Percentiles rank a stretch among this genome's conserved stretches.
Conservation (phyloP, 805 yeast genomes). For the Cyberlindnera meyerae region DNA sequence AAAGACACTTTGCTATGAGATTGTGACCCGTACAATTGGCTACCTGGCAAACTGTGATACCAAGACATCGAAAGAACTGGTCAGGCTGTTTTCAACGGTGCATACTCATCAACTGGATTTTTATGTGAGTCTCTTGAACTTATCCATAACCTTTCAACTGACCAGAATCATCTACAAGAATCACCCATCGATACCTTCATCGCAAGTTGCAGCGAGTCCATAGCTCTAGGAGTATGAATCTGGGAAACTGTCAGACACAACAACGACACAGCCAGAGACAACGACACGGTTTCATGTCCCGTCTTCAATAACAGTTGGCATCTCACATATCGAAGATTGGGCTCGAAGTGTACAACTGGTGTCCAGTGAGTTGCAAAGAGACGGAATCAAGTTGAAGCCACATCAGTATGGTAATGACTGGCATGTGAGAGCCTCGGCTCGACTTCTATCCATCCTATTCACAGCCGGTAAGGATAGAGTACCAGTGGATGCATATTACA, state of each 20-base stretch:
- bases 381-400: constrained; percentile 35
- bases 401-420: constrained; percentile 74
- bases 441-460: constrained; percentile 50
- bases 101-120: constrained; percentile 30
- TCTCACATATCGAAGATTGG: too few relatives aligned
- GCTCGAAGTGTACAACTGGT: too few relatives aligned
- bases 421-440: constrained; percentile 69
- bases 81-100: constrained; percentile 51
- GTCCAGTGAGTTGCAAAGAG: too few relatives aligned
- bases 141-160: constrained; percentile 21
- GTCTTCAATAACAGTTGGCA: too few relatives aligned
- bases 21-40: constrained; percentile 67
- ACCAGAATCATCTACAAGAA: too few relatives aligned
- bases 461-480: constrained; percentile 41
- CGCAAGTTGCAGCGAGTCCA: too few relatives aligned
- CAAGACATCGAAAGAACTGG: constrained; percentile 37
- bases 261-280: too few relatives aligned
- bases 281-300: too few relatives aligned
- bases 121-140: too few relatives aligned
- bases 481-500: constrained; percentile 49
- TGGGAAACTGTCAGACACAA: too few relatives aligned
- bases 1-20: constrained; percentile 56
- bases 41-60: constrained; percentile 49
- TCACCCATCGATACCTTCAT: too few relatives aligned
- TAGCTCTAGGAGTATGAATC: too few relatives aligned